Evolutionary conservation across 108 stramenopile species (phyloP), one percentile per base, ranked within the genome.

Genomic region (Stephanodiscus triporus): DNA sequence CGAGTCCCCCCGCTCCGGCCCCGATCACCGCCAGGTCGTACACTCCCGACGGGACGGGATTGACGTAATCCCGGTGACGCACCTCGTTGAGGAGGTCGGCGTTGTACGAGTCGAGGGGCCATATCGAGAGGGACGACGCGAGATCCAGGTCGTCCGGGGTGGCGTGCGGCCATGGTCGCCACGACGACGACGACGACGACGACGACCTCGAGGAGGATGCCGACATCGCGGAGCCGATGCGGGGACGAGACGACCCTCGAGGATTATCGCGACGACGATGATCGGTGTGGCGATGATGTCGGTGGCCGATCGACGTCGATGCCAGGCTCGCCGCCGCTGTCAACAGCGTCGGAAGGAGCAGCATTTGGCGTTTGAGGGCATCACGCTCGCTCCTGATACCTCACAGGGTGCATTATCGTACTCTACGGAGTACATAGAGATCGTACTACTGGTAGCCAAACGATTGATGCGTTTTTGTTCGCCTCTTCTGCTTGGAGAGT

Each of bases 11-110:
- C 7, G 93, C 89, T 0, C 93, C 93, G 16, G 96, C 85, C 23
- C 95, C 94, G 65, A 94, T 89, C 16, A 87, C 93, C 58, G 97
- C 95, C 36, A 98, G 72, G 72, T 98, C 96, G 66, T 97, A 98
- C 54, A 53, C 37, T 17, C 7, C 24, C 20, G 14, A 5, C 17
- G 63, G 50, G n/a, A 7, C 24, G 0, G 72, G 64, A 70, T 70
- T 75, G 56, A 29, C 24, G 48, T 75, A 82, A 54, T 51, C 73
- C 77, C 48, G 76, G 57, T 17, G 88, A 67, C 26, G 68, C 24
- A 92, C 91, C 72, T 92, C 83, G 65, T 92, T 90, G 23, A 92
- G 69, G 6, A 88, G 67, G 8, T 36, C 57, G 43, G 78, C 84
- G 73, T 92, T 92, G 81, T 72, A 54, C 40, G 77, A 80, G 53